Conservation (phyloP, 139 green algal species). For the Tetraselmis chui region DNA sequence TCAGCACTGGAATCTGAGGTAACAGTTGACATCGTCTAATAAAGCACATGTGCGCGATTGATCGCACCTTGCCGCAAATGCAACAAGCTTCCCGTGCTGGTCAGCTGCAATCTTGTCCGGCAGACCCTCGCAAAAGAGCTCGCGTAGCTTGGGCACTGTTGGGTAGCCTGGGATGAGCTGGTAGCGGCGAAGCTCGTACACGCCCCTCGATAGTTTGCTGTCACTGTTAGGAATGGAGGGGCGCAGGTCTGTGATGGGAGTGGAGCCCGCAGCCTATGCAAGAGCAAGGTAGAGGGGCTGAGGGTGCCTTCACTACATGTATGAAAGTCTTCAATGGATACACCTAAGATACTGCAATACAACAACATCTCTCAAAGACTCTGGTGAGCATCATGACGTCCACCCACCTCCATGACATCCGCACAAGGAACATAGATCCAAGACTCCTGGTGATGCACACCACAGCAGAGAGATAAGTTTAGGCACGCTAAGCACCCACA, state of each 20-base stretch:
- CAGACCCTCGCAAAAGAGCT: constrained; percentile 11
- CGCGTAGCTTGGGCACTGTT: constrained; percentile 2
- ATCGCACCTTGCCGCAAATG: neutral
- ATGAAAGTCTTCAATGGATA: too few species aligned
- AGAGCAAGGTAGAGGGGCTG: neutral
- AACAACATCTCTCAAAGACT: too few species aligned
- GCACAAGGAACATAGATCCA: neutral
- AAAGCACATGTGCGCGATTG: too few species aligned
- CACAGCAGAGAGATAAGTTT: too few species aligned
- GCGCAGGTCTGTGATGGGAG: neutral
- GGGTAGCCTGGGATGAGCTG: constrained; percentile 14
- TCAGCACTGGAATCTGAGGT: too few species aligned
- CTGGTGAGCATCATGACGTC: too few species aligned
- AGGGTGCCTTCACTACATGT: too few species aligned
- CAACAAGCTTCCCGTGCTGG: constrained; percentile 12
- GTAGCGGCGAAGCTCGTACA: constrained; percentile 8
- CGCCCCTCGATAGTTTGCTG: neutral
- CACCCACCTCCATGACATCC: neutral
- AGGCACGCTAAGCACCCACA: too few species aligned
- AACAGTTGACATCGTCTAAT: too few species aligned
- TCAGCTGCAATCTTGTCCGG: constrained; percentile 14
- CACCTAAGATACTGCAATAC: too few species aligned
- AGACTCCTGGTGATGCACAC: neutral
- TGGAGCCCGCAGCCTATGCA: neutral
- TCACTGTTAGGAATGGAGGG: neutral